Base-by-base conservation (phyloP, 2,329 filamentous ascomycete genomes). In the Fusarium newnesense region DNA sequence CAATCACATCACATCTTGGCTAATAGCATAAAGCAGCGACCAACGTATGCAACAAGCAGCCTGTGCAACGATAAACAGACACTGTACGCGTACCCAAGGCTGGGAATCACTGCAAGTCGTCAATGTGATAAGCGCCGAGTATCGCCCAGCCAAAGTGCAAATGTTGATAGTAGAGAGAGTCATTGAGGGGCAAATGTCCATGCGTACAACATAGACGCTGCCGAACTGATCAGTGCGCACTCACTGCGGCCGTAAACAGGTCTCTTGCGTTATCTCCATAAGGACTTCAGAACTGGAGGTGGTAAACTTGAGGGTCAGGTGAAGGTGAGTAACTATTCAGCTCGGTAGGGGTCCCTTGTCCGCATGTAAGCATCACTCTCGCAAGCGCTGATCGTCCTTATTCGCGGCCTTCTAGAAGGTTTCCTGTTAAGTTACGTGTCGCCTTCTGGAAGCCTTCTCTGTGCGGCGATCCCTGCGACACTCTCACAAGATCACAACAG, bases 261-360 rank as follows among this genome's bases (percentile, higher is more conserved):
- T 34, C 26, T 39, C 43, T 24, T 50, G 42, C 36, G 32, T 68
- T 44, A 34, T 68, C 43, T 39, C 24, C 40, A 24, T 36, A 11
- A 18, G 28, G 28, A 36, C 46, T 43, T 56, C 16, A 44, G 37
- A 49, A 68, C 26, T 56, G 47, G 40, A 50, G 49, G 58, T 69
- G 64, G 34, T 53, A 50, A 46, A 52, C 30, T 44, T 44, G 26
- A 40, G 43, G 36, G 65, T 69, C 67, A 69, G 65, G 58, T 69
- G 50, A 39, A 62, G 54, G n/a, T 26, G n/a, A 34, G 18, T 19
- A 52, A 24, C 37, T 53, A 28, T 61, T 32, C 21, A 61, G 36
- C 46, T 60, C 28, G 39, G 32, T 32, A 59, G 64, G 53, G 64
- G 53, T 28, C 39, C 47, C 57, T 57, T 42, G 32, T 42, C 34